Evolutionary conservation across 192 early-diverging fungal species (phyloP).

Genomic region (Umbelopsis isabellina): DNA sequence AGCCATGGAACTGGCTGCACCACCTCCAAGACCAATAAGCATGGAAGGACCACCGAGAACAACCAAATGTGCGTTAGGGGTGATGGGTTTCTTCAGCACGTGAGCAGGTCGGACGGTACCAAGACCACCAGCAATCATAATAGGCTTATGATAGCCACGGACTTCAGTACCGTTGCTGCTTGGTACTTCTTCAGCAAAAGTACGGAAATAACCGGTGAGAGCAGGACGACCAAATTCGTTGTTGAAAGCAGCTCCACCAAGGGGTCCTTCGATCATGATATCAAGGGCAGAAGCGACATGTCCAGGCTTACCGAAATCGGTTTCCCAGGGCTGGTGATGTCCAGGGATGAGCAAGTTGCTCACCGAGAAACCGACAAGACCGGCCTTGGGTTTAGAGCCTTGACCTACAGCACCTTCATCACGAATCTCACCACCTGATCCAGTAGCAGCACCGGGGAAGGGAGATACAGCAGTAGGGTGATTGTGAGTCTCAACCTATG

Average conservation of each 20-base stretch:
- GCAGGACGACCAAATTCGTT: conserved; percentile 99
- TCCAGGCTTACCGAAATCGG: conserved; percentile 78
- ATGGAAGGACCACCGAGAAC: conserved; percentile 96
- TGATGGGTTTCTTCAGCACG: conserved; percentile 85
- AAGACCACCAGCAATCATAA: conserved; percentile 98
- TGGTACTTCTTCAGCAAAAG: conserved; percentile 72
- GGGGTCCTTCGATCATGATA: conserved; percentile 98
- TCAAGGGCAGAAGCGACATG: conserved; percentile 92
- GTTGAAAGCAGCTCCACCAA: conserved; percentile 98
- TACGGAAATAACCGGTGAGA: conserved; percentile 97
- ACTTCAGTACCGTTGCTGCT: conserved; percentile 63
- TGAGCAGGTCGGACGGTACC: conserved; percentile 92
- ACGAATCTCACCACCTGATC: conserved; percentile 99
- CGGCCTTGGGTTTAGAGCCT: conserved; percentile 95
- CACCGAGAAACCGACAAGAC: conserved; percentile 93
- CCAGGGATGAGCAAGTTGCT: conserved; percentile 94
- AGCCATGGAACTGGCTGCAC: conserved; percentile 96
- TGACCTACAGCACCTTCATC: conserved; percentile 98
- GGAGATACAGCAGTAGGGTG: conserved; percentile 99
- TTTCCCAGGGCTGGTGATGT: conserved; percentile 93
- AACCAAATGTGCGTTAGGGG: conserved; percentile 78
- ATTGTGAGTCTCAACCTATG: conserved; percentile 96
- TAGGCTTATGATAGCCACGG: conserved; percentile 99
- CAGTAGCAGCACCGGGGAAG: conserved; percentile 97
- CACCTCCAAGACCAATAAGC: conserved; percentile 99